Evolutionary conservation across 805 yeast genomes (phyloP).

Genomic region (Naumovozyma baii): DNA sequence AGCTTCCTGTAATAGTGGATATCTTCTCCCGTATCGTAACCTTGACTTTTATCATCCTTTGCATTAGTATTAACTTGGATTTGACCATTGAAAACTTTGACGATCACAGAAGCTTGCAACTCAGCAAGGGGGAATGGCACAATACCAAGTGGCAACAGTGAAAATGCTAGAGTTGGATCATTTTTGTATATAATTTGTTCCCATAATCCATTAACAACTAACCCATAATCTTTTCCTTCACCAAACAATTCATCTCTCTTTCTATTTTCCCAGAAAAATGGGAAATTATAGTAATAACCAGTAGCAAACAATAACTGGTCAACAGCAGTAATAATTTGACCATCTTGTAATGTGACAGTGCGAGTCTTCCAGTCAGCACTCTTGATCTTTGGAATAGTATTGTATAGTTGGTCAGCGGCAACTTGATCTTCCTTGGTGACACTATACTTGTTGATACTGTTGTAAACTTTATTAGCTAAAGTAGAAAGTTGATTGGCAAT

Average conservation of each 20-base stretch:
- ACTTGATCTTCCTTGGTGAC: background rate
- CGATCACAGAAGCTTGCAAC: slow-evolving; percentile 55
- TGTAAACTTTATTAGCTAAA: slow-evolving; percentile 23
- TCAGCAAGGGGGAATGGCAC: slow-evolving; percentile 55
- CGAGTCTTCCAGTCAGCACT: slow-evolving; percentile 19
- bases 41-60: slow-evolving; percentile 9
- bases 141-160: slow-evolving; percentile 52
- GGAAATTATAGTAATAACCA: slow-evolving; percentile 41
- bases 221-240: background rate
- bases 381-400: slow-evolving; percentile 22
- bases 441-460: slow-evolving; percentile 55
- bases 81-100: slow-evolving; percentile 51
- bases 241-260: slow-evolving; percentile 13
- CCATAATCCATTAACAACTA: slow-evolving; percentile 38
- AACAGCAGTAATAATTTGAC: slow-evolving; percentile 19
- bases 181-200: slow-evolving; percentile 47
- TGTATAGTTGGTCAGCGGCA: background rate
- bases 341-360: slow-evolving; percentile 28
- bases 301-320: slow-evolving; percentile 41
- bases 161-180: slow-evolving; percentile 56
- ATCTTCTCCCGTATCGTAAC: slow-evolving; percentile 15
- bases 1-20: slow-evolving; percentile 21
- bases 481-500: slow-evolving; percentile 34
- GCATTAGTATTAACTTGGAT: slow-evolving; percentile 37
- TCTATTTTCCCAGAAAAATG: slow-evolving; percentile 30